These are phyloP conservation scores for Thielaviopsis euricoi DNA, from an alignment of 2,329 filamentous ascomycete species.

Conservation along the genomic window DNA sequence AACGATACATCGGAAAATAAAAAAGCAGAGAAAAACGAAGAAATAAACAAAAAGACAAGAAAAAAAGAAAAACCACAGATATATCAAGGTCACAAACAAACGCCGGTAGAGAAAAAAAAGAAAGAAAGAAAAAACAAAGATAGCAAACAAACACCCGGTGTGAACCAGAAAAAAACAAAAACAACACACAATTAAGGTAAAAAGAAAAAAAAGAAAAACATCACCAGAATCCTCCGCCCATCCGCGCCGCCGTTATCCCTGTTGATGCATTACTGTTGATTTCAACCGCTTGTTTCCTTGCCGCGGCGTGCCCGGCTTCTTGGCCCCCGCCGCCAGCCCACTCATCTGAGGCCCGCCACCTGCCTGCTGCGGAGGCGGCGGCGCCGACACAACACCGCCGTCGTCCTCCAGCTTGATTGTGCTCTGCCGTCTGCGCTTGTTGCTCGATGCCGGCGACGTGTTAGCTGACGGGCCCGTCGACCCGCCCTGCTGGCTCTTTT, in stretches of 20 bases:
- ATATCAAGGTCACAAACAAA: too few relatives aligned
- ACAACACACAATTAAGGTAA: background rate
- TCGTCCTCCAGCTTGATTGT: slow-evolving; percentile 43
- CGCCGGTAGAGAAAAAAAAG: background rate
- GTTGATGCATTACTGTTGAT: background rate
- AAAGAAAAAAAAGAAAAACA: background rate
- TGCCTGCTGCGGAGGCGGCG: too few relatives aligned
- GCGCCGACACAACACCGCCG: slow-evolving; percentile 30
- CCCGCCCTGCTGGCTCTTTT: slow-evolving; percentile 44
- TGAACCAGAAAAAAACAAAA: background rate
- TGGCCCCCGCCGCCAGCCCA: slow-evolving; percentile 28
- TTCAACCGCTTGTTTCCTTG: slow-evolving; percentile 22
- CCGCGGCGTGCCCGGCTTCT: slow-evolving; percentile 40
- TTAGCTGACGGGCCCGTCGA: slow-evolving; percentile 52
- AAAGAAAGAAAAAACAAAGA: background rate
- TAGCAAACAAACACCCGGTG: too few relatives aligned
- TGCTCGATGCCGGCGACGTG: slow-evolving; percentile 45
- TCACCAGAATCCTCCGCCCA: background rate
- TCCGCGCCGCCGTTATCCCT: too few relatives aligned
- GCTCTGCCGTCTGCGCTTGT: slow-evolving; percentile 41
- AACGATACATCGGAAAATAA: too few relatives aligned
- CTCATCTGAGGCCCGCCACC: slow-evolving; percentile 27
- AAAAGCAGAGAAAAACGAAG: too few relatives aligned
- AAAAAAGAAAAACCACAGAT: background rate
- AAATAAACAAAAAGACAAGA: too few relatives aligned